These are phyloP conservation scores for Scheffersomyces lignosus DNA, from an alignment of 805 yeast species.

Conservation along the genomic window DNA sequence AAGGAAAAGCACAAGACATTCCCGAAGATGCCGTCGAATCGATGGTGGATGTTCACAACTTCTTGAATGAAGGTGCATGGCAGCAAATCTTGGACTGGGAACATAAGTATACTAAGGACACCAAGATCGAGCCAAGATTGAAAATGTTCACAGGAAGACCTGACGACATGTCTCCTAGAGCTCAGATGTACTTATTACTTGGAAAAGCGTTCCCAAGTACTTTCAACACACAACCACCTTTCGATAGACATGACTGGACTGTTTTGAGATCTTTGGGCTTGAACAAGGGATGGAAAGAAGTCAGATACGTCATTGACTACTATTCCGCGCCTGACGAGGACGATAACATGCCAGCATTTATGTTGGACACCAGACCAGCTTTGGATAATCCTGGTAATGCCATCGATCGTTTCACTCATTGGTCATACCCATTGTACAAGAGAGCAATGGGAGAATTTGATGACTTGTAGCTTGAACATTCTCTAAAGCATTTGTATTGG, in stretches of 20 bases:
- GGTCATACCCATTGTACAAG: slow-evolving; percentile 66
- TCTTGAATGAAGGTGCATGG: slow-evolving; percentile 98
- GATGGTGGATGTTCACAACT: slow-evolving; percentile 97
- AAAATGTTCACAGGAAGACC: slow-evolving; percentile 91
- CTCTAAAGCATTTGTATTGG: too few species aligned
- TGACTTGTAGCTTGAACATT: slow-evolving; percentile 10
- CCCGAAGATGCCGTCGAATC: slow-evolving; percentile 95
- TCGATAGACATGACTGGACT: slow-evolving; percentile 99
- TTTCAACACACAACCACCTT: slow-evolving; percentile 81
- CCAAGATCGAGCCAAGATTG: slow-evolving; percentile 69
- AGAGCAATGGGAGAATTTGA: slow-evolving; percentile 64
- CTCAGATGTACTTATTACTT: slow-evolving; percentile 62
- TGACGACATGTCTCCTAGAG: slow-evolving; percentile 82
- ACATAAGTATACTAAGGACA: slow-evolving; percentile 55
- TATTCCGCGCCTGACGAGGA: slow-evolving; percentile 91
- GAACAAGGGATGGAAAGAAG: slow-evolving; percentile 57
- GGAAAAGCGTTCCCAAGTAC: slow-evolving; percentile 70
- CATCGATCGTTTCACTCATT: slow-evolving; percentile 65
- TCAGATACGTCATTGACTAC: slow-evolving; percentile 93
- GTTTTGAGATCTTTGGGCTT: slow-evolving; percentile 65
- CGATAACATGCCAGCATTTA: slow-evolving; percentile 87
- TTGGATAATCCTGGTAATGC: slow-evolving; percentile 67
- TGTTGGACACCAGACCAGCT: slow-evolving; percentile 94
- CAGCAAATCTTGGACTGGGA: slow-evolving; percentile 93
- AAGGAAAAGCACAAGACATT: slow-evolving; percentile 84